phyloP scores from a whole-genome alignment of 768 basidiomycete species.

The Hygrophorus pudorinus region DNA sequence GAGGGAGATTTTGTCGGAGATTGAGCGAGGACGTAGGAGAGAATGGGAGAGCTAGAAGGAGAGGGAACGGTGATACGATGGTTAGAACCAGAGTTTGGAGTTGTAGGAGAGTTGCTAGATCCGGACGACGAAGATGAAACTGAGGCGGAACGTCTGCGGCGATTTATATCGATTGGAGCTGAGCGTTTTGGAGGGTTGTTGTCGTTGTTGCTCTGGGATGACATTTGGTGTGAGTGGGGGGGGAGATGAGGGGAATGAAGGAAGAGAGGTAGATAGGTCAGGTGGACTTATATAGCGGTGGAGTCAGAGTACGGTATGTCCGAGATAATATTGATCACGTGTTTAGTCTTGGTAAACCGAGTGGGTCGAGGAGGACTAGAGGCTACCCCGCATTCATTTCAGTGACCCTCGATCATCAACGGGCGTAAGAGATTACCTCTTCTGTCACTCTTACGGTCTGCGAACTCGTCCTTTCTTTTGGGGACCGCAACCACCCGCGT shows the following conservation, averaged over 20 bases:
- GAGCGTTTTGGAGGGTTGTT: slow-evolving; percentile 47
- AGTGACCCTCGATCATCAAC: no score
- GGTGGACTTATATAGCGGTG: slow-evolving; percentile 14
- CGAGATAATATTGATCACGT: slow-evolving; percentile 1
- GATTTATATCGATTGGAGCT: slow-evolving; percentile 54
- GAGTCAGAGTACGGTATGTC: slow-evolving; percentile 6
- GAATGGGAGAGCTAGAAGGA: slow-evolving; percentile 58
- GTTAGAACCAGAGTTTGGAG: slow-evolving; percentile 41
- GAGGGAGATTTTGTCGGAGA: slow-evolving; percentile 42
- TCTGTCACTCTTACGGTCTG: no score
- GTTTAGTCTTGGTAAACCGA: not conserved
- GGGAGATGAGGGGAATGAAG: slow-evolving; percentile 9
- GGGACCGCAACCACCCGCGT: no score
- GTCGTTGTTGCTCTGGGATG: slow-evolving; percentile 14
- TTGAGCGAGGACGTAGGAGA: slow-evolving; percentile 58
- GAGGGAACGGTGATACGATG: slow-evolving; percentile 39
- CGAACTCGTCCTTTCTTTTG: no score
- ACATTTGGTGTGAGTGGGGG: no score
- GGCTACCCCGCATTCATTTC: no score
- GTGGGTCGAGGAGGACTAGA: no score
- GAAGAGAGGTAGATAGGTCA: slow-evolving; percentile 14
- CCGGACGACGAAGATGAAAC: slow-evolving; percentile 50
- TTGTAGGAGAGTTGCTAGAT: slow-evolving; percentile 43
- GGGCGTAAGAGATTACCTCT: no score
- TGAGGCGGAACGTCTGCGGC: slow-evolving; percentile 51